Evolutionary conservation across 192 early-diverging fungal genomes (phyloP), one percentile per base, ranked within the genome.

Genomic region (Funneliformis geosporum): DNA sequence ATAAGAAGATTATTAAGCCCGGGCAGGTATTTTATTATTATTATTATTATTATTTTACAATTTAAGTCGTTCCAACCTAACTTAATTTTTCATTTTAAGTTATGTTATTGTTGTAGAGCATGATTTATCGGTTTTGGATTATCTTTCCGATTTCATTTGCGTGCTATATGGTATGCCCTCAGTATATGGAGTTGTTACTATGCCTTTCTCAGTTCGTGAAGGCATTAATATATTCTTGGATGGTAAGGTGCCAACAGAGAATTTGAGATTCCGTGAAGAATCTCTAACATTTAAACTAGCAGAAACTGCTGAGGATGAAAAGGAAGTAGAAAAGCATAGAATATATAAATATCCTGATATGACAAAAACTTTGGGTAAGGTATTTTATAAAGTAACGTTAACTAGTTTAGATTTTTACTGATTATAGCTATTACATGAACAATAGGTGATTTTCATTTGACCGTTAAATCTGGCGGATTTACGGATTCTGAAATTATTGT

Each of bases 191-290:
- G 96, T 99, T 44, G 97, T 99, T 14, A 99, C 97, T 25, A 89
- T 99, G 82, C 97, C 97, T 47, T 97, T 95, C 89, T 93, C 92
- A 60, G 96, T 99, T 65, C 92, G 97, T 83, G 97, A 99, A 88
- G 97, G 96, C 82, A 98, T 99, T 91, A 99, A 99, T 85, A 94
- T 98, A 77, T 99, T 99, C 92, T 88, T 98, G 84, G 95, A 96
- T 76, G 97, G 97, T 81, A 94, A 90, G 84, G 94, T 99, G 42
- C 97, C 96, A 78, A 98, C 97, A 14, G 96, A 99, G 84, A 99
- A 99, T 92, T 89, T 99, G 90, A 94, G 97, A 81, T 98, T 99
- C 94, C 94, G 96, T 88, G 93, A 98, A 60, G 97, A 97, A 85
- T 91, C 91, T 76, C 91, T 99, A 82, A 92, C 94, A 38, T 99